phyloP scores from a whole-genome alignment of 805 yeast species.

The Nakazawaea wyomingensis region DNA sequence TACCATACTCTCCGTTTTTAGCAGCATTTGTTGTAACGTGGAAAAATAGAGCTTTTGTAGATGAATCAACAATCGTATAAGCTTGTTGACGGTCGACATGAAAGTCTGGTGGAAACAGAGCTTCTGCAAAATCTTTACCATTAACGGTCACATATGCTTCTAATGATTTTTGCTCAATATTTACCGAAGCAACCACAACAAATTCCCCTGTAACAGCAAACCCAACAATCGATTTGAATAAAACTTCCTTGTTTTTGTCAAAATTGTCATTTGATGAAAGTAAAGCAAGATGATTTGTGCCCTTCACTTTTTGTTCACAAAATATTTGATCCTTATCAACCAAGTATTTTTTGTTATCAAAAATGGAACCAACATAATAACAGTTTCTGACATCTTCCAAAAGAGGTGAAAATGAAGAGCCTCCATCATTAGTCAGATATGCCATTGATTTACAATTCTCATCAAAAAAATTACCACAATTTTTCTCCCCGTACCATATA shows the following conservation, averaged over 20 bases:
- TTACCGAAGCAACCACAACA: conserved; percentile 63
- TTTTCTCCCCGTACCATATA: conserved; percentile 63
- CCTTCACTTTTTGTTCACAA: conserved; percentile 48
- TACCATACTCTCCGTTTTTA: conserved; percentile 59
- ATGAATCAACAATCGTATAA: conserved; percentile 75
- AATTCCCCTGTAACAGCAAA: conserved; percentile 68
- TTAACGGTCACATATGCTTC: conserved; percentile 73
- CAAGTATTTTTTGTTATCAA: conserved; percentile 27
- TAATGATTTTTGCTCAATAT: conserved; percentile 42
- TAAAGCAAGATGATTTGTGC: conserved; percentile 19
- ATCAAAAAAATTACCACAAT: conserved; percentile 43
- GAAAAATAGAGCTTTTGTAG: conserved; percentile 66
- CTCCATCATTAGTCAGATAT: conserved; percentile 62
- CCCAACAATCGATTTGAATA: conserved; percentile 62
- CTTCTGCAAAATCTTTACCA: conserved; percentile 72
- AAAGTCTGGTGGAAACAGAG: conserved; percentile 67
- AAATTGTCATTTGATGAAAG: conserved; percentile 54
- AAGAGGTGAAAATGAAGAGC: conserved; percentile 53
- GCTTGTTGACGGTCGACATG: conserved; percentile 58
- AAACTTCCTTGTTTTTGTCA: conserved; percentile 28
- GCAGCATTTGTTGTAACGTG: conserved; percentile 68
- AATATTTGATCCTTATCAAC: conserved; percentile 48
- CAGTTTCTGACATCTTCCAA: conserved; percentile 53
- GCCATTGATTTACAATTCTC: conserved; percentile 52
- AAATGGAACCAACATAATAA: conserved; percentile 56